Conservation (phyloP, 768 basidiomycete genomes). For the Tephrocybe sp. region DNA sequence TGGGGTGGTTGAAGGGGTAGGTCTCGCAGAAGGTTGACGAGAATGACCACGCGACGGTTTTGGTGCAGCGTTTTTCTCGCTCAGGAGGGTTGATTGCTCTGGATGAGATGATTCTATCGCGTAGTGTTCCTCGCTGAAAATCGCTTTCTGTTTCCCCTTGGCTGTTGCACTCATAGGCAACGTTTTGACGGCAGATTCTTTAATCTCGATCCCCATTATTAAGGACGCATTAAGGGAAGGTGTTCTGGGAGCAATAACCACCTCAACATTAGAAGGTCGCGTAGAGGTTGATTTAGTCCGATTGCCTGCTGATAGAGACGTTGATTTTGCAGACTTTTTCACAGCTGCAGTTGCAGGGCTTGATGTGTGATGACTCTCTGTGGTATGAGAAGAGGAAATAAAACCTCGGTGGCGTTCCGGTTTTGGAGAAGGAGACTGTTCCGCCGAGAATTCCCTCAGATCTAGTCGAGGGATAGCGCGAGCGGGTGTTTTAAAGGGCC, state of each 20-base stretch:
- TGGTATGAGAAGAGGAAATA: not conserved
- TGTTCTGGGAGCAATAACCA: constrained; percentile 6
- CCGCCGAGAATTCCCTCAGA: constrained; percentile 4
- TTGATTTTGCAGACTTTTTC: not conserved
- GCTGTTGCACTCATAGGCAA: not conserved
- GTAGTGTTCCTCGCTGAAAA: constrained; percentile 3
- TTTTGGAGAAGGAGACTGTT: not conserved
- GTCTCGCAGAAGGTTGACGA: not conserved
- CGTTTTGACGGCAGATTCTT: not conserved
- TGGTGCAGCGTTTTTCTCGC: not conserved
- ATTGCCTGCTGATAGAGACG: not conserved
- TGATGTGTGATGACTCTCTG: not conserved
- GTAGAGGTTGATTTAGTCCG: not conserved
- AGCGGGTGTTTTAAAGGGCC: not conserved
- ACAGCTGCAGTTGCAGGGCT: not conserved
- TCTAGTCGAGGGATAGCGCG: constrained; percentile 16
- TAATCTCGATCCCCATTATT: not conserved
- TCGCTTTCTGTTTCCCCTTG: constrained; percentile 16
- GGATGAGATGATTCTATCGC: constrained; percentile 14
- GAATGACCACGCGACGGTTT: not conserved
- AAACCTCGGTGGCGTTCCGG: not conserved
- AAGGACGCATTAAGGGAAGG: not conserved
- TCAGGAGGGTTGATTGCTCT: constrained; percentile 20
- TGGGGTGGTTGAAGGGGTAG: not conserved
- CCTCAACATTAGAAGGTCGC: constrained; percentile 11